A percentile compares a stretch with the other conserved stretches of the same genome.
Evolutionary conservation across 495 filamentous ascomycete species (phyloP).

Genomic region (Neurospora terricola): DNA sequence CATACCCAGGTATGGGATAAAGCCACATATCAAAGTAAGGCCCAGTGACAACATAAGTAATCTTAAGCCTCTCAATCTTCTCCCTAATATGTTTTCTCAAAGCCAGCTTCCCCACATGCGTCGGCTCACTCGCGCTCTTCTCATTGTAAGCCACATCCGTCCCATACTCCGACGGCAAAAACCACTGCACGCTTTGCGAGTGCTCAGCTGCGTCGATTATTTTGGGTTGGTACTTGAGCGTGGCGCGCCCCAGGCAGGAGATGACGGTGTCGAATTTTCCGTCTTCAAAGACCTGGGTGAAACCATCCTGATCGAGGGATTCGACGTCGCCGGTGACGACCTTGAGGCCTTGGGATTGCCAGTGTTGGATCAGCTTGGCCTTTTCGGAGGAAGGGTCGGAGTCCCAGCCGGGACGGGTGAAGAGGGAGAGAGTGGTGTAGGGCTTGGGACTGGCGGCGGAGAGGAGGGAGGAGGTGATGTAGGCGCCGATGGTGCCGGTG

Average conservation of each 20-base stretch:
- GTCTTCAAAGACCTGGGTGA: conserved; percentile 44
- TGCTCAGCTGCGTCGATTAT: conserved; percentile 49
- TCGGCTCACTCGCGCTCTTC: conserved; percentile 48
- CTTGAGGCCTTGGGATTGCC: conserved; percentile 40
- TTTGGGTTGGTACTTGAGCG: conserved; percentile 47
- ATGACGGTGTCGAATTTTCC: conserved; percentile 50
- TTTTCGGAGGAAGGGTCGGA: conserved; percentile 35
- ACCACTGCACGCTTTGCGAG: conserved; percentile 47
- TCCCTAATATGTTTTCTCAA: conserved; percentile 49
- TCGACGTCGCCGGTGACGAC: conserved; percentile 52
- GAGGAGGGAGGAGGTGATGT: conserved; percentile 52
- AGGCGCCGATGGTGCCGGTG: conserved; percentile 56
- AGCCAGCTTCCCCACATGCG: conserved; percentile 60
- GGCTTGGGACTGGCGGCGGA: conserved; percentile 27
- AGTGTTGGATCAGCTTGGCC: conserved; percentile 37
- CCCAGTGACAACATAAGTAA: conserved; percentile 60
- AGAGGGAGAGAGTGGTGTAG: conserved; percentile 46
- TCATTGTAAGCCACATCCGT: conserved; percentile 60
- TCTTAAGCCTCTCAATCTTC: conserved; percentile 41
- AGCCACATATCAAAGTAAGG: conserved; percentile 62
- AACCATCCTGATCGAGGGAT: conserved; percentile 29
- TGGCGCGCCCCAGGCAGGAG: conserved; percentile 51
- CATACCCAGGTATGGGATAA: conserved; percentile 21
- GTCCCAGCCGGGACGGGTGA: conserved; percentile 41
- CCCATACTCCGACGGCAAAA: conserved; percentile 65